phyloP scores from a whole-genome alignment of 2,329 filamentous ascomycete genomes.

The Beauveria sp. region DNA sequence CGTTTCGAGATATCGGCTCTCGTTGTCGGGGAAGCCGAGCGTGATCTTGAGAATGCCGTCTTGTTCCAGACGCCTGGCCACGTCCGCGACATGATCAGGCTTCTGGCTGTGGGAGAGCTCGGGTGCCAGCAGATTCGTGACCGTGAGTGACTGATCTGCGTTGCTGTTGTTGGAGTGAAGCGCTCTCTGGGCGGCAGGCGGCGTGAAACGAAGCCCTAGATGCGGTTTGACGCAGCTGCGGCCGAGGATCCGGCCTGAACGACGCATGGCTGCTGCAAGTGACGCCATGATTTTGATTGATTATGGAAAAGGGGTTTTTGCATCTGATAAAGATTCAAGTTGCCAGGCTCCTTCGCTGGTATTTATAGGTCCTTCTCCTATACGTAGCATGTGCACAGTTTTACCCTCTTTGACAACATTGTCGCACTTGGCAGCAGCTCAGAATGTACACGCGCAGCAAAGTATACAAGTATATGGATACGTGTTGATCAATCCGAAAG shows the following conservation, averaged over 20 bases:
- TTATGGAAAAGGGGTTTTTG: background rate
- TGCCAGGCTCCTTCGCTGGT: background rate
- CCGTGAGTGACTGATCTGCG: background rate
- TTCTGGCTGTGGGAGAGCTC: background rate
- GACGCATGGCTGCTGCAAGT: background rate
- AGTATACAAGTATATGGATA: too few species aligned
- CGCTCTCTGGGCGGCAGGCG: background rate
- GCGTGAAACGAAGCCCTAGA: background rate
- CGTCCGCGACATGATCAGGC: background rate
- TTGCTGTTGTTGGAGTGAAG: background rate
- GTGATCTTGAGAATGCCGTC: conserved; percentile 29
- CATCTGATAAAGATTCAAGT: background rate
- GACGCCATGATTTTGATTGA: background rate
- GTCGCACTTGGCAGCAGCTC: background rate
- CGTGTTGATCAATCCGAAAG: background rate
- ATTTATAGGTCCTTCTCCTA: background rate
- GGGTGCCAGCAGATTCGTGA: background rate
- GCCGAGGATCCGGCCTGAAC: background rate
- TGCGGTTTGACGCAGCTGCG: background rate
- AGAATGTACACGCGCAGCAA: background rate
- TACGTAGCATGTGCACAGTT: background rate
- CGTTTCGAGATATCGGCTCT: conserved; percentile 26
- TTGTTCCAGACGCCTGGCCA: background rate
- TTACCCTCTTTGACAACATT: background rate
- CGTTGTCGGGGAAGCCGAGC: conserved; percentile 24